Evolutionary conservation across 768 basidiomycete species (phyloP).

Genomic region (Sutorius australiensis): DNA sequence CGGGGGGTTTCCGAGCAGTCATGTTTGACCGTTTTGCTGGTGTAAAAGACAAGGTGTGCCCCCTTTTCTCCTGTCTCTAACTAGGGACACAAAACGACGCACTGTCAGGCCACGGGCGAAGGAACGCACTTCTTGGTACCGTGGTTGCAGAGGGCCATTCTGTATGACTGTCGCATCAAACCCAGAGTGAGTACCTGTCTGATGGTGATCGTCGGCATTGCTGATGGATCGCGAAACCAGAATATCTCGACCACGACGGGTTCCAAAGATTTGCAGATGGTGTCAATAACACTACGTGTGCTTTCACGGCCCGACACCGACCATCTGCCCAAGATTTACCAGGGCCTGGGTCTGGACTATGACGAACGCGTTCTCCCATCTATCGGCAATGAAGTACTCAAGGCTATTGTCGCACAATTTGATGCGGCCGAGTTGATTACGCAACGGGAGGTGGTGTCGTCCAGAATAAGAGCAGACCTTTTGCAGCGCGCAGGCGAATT

Average conservation of each 20-base stretch:
- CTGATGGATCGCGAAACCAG: constrained; percentile 37
- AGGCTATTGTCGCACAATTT: constrained; percentile 97
- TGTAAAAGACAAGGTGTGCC: constrained; percentile 70
- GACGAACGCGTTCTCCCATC: constrained; percentile 97
- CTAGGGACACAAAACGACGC: neutral
- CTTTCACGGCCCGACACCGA: constrained; percentile 88
- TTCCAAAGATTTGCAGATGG: constrained; percentile 98
- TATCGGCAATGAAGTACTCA: constrained; percentile 96
- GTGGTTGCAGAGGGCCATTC: constrained; percentile 92
- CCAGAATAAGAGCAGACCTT: constrained; percentile 88
- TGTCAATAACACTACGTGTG: constrained; percentile 93
- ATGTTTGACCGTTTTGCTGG: constrained; percentile 98
- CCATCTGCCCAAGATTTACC: constrained; percentile 91
- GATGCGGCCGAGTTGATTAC: constrained; percentile 97
- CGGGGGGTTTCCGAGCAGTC: constrained; percentile 89
- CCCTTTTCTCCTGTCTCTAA: neutral
- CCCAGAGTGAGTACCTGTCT: constrained; percentile 63
- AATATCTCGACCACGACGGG: constrained; percentile 99
- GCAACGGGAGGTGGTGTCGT: constrained; percentile 95
- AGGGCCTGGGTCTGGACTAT: constrained; percentile 91
- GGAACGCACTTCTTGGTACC: constrained; percentile 97
- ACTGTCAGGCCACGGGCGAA: constrained; percentile 74
- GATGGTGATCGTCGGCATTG: neutral
- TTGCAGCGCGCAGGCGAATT: constrained; percentile 94
- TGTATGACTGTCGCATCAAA: constrained; percentile 97